A percentile compares a stretch with the other conserved stretches of the same genome.
Conservation (phyloP, 495 filamentous ascomycete species). For the Haplographium delicatum region DNA sequence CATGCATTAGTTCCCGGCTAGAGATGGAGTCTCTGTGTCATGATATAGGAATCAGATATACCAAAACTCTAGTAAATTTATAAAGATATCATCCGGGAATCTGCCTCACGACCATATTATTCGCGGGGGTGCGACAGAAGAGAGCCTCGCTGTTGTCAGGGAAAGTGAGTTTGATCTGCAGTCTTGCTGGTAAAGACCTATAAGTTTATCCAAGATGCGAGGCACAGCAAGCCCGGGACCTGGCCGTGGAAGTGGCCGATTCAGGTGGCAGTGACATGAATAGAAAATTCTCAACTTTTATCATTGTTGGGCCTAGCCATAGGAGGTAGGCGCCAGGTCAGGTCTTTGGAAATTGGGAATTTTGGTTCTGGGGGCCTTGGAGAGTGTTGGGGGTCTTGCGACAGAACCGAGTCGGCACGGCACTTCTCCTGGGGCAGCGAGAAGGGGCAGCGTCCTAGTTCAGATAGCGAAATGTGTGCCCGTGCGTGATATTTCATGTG, state of each 20-base stretch:
- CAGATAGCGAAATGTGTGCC: too few relatives aligned
- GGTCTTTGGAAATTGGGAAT: too few relatives aligned
- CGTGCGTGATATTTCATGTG: too few relatives aligned
- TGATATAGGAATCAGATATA: too few relatives aligned
- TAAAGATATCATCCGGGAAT: slow-evolving; percentile 10
- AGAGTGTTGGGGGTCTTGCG: not conserved
- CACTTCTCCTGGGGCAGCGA: not conserved
- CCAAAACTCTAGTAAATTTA: slow-evolving; percentile 9
- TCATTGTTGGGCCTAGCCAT: too few relatives aligned
- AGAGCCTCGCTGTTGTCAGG: slow-evolving; percentile 19
- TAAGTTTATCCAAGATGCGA: slow-evolving; percentile 17
- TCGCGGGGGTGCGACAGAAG: slow-evolving; percentile 8
- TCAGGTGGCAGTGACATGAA: slow-evolving; percentile 13
- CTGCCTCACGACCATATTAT: slow-evolving; percentile 9
- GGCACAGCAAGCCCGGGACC: slow-evolving; percentile 17
- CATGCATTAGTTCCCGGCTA: not conserved
- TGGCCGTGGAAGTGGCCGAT: slow-evolving; percentile 8
- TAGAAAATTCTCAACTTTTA: too few relatives aligned
- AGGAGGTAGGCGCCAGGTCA: too few relatives aligned
- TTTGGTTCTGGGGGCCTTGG: too few relatives aligned
- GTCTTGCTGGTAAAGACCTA: not conserved
- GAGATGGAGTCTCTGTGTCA: too few relatives aligned
- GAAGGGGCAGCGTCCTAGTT: not conserved
- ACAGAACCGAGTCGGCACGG: not conserved
- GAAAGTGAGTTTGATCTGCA: slow-evolving; percentile 1